Evolutionary conservation across 352 stramenopile genomes (phyloP).

Genomic region (Phytophthora tubulina): DNA sequence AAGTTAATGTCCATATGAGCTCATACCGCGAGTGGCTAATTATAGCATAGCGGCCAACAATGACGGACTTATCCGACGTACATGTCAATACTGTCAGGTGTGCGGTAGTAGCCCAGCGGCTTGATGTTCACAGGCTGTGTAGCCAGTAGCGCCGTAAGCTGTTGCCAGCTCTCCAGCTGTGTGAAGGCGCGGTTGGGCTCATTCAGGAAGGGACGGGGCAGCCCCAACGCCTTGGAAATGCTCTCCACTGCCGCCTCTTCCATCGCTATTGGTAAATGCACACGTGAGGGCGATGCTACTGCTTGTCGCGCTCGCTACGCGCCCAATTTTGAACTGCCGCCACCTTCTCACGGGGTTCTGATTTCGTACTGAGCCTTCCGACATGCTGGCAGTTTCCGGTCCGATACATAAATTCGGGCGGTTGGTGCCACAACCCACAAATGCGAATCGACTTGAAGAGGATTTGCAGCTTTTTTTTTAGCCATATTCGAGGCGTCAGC

Average conservation of each 20-base stretch:
- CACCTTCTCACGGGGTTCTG: slow-evolving; percentile 22
- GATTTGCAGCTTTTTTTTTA: neutral
- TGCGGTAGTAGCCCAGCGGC: slow-evolving; percentile 84
- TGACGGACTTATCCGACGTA: slow-evolving; percentile 41
- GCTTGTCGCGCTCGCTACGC: neutral
- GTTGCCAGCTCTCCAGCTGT: slow-evolving; percentile 68
- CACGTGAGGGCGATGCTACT: neutral
- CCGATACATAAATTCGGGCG: slow-evolving; percentile 15
- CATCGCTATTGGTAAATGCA: slow-evolving; percentile 22
- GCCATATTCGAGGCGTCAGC: no score
- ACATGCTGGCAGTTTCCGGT: slow-evolving; percentile 1
- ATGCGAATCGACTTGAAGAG: slow-evolving; percentile 3
- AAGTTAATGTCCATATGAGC: slow-evolving; percentile 9
- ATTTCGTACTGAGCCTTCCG: slow-evolving; percentile 18
- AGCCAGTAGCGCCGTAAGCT: slow-evolving; percentile 65
- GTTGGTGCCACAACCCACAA: neutral
- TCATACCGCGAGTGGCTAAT: neutral
- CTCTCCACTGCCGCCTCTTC: slow-evolving; percentile 56
- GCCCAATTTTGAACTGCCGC: slow-evolving; percentile 13
- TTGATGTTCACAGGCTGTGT: slow-evolving; percentile 58
- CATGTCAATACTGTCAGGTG: slow-evolving; percentile 84
- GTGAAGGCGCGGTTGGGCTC: slow-evolving; percentile 74
- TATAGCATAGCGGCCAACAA: slow-evolving; percentile 2
- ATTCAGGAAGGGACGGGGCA: slow-evolving; percentile 70
- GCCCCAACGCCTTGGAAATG: slow-evolving; percentile 62